phyloP scores from a whole-genome alignment of 352 stramenopile species.

The Phytophthora meadii region DNA sequence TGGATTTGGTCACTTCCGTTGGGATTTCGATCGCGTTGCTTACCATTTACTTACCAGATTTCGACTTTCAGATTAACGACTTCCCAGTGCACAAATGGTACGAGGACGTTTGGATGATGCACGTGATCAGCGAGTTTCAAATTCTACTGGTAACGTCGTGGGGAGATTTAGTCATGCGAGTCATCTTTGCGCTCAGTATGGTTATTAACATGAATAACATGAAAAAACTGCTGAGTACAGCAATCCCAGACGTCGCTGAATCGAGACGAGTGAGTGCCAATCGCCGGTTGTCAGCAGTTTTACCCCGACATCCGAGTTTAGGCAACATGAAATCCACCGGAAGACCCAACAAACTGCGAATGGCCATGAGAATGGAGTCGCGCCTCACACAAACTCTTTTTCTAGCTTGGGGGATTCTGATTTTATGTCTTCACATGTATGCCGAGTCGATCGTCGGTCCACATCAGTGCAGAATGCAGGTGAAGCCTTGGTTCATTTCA shows the following conservation, averaged over 20 bases:
- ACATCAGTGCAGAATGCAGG: slow-evolving; percentile 29
- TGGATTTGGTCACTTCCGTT: slow-evolving; percentile 35
- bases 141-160: slow-evolving; percentile 48
- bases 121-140: slow-evolving; percentile 37
- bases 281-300: no score
- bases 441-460: slow-evolving; percentile 2
- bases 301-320: no score
- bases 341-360: neutral
- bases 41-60: slow-evolving; percentile 19
- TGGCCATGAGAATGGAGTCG: neutral
- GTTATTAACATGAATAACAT: slow-evolving; percentile 38
- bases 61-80: slow-evolving; percentile 2
- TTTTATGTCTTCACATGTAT: slow-evolving; percentile 19
- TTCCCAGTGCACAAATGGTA: slow-evolving; percentile 1
- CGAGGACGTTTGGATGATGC: slow-evolving; percentile 23
- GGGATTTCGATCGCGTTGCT: slow-evolving; percentile 27
- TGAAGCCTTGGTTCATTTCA: slow-evolving; percentile 38
- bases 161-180: slow-evolving; percentile 35
- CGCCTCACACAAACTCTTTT: neutral
- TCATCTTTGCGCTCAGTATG: slow-evolving; percentile 50
- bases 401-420: slow-evolving; percentile 31
- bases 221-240: slow-evolving; percentile 34
- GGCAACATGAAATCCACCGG: no score
- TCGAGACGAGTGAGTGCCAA: no score
- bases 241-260: no score